Evolutionary conservation across 2,329 filamentous ascomycete species (phyloP), one percentile per base, ranked within the genome.

Genomic region (Apiospora sp.): DNA sequence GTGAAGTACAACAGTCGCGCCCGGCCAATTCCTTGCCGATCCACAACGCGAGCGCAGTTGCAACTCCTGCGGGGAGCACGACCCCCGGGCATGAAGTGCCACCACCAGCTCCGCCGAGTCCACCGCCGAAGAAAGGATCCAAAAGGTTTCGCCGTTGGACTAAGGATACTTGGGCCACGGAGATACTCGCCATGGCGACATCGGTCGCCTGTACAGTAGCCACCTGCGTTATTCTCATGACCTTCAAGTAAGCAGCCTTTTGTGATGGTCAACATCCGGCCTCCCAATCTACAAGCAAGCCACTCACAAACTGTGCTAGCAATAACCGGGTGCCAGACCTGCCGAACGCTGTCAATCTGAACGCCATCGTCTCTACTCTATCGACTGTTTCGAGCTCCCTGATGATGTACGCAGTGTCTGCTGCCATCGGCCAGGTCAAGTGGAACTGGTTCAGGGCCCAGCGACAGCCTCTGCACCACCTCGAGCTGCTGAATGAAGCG

Each of bases 351-450:
- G 48, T 49, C 24, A 69, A 41, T 14, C 49, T 71, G 2, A 71
- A 73, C 34, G 49, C 67, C 27, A 58, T 68, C 16, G 58, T 64
- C 30, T 68, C 64, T 24, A 48, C 48, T 19, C 43, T 54, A 3
- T 68, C 49, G 58, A 71, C 58, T 12, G 61, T 68, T 13, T 34
- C 61, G 30, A 69, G 68, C 44, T 69, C 69, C 7, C 49, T 54
- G 22, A 24, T 68, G 24, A 67, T 71, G 68, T 72, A 71, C 43
- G 69, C 54, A 34, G 46, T 71, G 37, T 72, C 58, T 16, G 46
- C 64, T 54, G 64, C 71, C 41, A 70, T 71, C 67, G 71, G 71
- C 44, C 72, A 71, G 61, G 51, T 48, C 12, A 69, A 72, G 49
- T 74, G 72, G 71, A 64, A 72, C 46, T 43, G 71, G 68, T 72